Conservation (phyloP, 2,329 filamentous ascomycete species). For the Triangularia verruculosa region DNA sequence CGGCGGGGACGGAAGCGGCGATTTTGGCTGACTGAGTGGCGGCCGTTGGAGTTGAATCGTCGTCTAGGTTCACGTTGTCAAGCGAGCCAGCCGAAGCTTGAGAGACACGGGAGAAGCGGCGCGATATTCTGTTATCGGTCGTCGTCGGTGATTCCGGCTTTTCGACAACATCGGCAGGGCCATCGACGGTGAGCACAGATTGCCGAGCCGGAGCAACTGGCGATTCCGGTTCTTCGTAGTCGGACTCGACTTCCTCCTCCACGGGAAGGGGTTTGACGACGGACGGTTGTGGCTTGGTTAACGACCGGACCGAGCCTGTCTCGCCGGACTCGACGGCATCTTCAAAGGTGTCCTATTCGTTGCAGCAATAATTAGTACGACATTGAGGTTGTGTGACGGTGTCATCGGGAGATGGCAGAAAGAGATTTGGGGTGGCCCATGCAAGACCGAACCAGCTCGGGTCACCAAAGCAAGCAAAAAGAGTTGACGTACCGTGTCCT, state of each 20-base stretch:
- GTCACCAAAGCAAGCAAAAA: neutral
- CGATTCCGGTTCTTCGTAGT: slow-evolving; percentile 26
- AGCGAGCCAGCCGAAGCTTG: slow-evolving; percentile 43
- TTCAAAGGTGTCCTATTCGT: slow-evolving; percentile 70
- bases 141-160: slow-evolving; percentile 21
- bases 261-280: slow-evolving; percentile 31
- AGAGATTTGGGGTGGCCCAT: neutral
- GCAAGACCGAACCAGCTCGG: neutral
- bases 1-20: neutral
- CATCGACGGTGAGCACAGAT: slow-evolving; percentile 12
- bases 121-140: slow-evolving; percentile 29
- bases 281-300: slow-evolving; percentile 51
- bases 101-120: slow-evolving; percentile 35
- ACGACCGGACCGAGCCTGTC: slow-evolving; percentile 60
- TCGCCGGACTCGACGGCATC: slow-evolving; percentile 71
- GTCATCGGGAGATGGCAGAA: neutral
- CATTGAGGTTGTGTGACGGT: slow-evolving; percentile 10
- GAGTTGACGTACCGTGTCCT: slow-evolving; percentile 38
- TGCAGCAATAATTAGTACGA: slow-evolving; percentile 17
- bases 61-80: slow-evolving; percentile 66
- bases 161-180: slow-evolving; percentile 24
- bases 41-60: slow-evolving; percentile 40
- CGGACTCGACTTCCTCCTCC: slow-evolving; percentile 28
- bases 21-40: slow-evolving; percentile 25
- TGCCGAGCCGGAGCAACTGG: slow-evolving; percentile 16